Evolutionary conservation across 2,329 filamentous ascomycete species (phyloP), one percentile per base, ranked within the genome.

Genomic region (Boeremia lycopersici): DNA sequence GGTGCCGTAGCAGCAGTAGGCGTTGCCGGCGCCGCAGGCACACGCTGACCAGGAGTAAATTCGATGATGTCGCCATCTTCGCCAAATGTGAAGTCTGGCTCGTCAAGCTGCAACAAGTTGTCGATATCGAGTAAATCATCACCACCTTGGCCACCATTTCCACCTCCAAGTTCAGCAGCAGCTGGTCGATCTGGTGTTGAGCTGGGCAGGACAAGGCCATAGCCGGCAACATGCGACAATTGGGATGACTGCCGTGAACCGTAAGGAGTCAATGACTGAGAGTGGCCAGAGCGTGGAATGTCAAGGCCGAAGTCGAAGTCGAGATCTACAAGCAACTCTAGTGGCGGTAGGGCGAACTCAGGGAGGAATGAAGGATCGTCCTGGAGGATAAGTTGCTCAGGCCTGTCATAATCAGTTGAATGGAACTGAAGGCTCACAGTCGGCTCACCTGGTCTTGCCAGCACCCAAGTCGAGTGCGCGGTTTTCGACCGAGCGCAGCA

Each of bases 301-400:
- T 72, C 64, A 13, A 72, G 63, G 6, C 76, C 69, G 2, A 73
- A 60, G 11, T 66, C 61, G n/a, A 75, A 53, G 29, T 78, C 70
- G 33, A 84, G 71, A 3, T 74, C 71, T 10, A 76, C 75, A 13
- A 86, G 68, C 19, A 85, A 70, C 29, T 87, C 80, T 52, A 89
- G 79, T 0, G 82, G 78, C 1, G 87, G 84, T 25, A 91, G 78
- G 30, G 80, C 78, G 30, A 86, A 80, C 38, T 88, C 85, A 0
- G 88, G 86, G 9, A 90, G 76, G 69, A 98, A 97, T 36, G 85
- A 82, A 0, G 92, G 91, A 67, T 98, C 93, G 66, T 98, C 91
- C 48, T 84, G 80, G 2, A 98, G 80, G 3, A 91, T 79, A 51
- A 97, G 86, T 63, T 93, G 87, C 23, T 89, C 86, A 5, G 84